These are phyloP conservation scores for Rosa multiflora DNA, from an alignment of 306 rosid genomes.

Conservation along the genomic window DNA sequence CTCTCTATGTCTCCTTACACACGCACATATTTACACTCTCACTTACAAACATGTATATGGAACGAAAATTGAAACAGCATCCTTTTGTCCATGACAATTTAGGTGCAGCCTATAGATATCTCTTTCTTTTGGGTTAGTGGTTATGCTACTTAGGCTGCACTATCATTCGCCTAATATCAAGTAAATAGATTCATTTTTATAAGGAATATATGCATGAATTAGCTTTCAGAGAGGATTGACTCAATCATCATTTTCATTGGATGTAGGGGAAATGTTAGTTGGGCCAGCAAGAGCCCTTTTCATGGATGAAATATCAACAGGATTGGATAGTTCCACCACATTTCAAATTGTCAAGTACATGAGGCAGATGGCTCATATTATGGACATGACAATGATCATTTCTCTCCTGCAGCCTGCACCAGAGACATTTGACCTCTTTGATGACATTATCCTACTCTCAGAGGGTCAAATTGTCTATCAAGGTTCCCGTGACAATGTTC, in stretches of 20 bases:
- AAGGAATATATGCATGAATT: not conserved
- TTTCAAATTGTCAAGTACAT: constrained; percentile 63
- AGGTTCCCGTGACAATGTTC: constrained; percentile 60
- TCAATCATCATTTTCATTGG: not conserved
- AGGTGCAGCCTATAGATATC: not conserved
- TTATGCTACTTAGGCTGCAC: not conserved
- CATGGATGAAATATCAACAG: constrained; percentile 82
- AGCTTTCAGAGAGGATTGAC: not conserved
- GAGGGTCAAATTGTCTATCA: constrained; percentile 75
- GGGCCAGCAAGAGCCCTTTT: constrained; percentile 76
- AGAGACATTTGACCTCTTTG: constrained; percentile 66
- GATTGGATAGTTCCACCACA: constrained; percentile 78
- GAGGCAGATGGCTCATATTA: constrained; percentile 66
- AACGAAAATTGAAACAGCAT: not conserved
- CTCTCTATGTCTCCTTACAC: not conserved
- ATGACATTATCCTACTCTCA: constrained; percentile 67
- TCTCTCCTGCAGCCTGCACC: constrained; percentile 85
- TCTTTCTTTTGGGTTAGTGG: not conserved
- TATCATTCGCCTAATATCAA: not conserved
- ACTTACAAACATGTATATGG: not conserved
- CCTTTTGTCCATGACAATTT: not conserved
- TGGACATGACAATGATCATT: constrained; percentile 60
- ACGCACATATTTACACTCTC: not conserved
- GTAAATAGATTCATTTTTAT: not conserved
- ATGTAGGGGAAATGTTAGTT: constrained; percentile 74